Conservation (phyloP, 352 stramenopile genomes). For the Elongisporangium prolatum region DNA sequence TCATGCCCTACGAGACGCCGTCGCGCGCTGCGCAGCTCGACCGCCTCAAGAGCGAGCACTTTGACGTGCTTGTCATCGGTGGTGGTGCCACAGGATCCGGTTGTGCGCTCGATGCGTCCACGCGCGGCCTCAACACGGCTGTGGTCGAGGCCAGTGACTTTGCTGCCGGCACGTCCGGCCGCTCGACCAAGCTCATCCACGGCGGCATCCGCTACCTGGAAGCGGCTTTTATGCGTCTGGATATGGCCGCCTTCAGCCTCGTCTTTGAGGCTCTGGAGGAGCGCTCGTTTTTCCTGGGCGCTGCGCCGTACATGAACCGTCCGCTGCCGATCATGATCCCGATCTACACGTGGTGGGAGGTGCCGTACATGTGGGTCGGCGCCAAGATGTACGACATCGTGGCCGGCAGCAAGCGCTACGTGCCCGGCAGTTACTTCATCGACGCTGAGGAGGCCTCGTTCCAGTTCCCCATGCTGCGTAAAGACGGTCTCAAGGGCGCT, state of each 20-base stretch:
- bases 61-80: constrained; percentile 93
- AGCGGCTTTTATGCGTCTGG: constrained; percentile 91
- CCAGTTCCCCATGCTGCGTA: constrained; percentile 93
- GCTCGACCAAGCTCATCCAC: constrained; percentile 96
- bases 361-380: constrained; percentile 93
- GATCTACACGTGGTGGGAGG: constrained; percentile 94
- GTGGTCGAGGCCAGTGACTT: constrained; percentile 93
- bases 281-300: constrained; percentile 89
- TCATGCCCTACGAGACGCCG: constrained; percentile 81
- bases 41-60: constrained; percentile 86
- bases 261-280: constrained; percentile 93
- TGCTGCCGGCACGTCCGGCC: constrained; percentile 87
- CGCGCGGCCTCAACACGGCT: constrained; percentile 90
- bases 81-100: constrained; percentile 91
- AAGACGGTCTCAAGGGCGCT: constrained; percentile 89
- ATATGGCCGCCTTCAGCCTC: constrained; percentile 87
- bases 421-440: constrained; percentile 89
- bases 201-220: constrained; percentile 94
- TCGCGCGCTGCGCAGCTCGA: constrained; percentile 62
- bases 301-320: constrained; percentile 93
- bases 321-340: constrained; percentile 95
- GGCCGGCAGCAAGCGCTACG: constrained; percentile 82
- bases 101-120: constrained; percentile 87
- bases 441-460: constrained; percentile 90
- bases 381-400: constrained; percentile 93